Evolutionary conservation across 176 grass and related monocot genomes (phyloP).

Genomic region (Poa annua): DNA sequence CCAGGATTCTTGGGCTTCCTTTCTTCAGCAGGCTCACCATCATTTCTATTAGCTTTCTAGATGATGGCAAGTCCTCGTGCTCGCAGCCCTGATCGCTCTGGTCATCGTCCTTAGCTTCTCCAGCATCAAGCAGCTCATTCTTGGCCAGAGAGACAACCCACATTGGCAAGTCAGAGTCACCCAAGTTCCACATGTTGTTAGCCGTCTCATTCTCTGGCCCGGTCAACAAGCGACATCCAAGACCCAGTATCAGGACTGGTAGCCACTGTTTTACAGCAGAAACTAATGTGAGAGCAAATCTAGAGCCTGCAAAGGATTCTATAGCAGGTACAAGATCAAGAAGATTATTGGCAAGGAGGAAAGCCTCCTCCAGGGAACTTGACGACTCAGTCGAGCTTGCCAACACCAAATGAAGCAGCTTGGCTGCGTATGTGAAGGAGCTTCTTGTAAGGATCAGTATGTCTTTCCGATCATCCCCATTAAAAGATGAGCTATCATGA

Average conservation of each 20-base stretch:
- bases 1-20: conserved; percentile 71
- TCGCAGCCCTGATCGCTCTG: conserved; percentile 36
- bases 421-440: conserved; percentile 79
- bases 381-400: conserved; percentile 50
- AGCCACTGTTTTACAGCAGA: conserved; percentile 78
- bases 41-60: conserved; percentile 66
- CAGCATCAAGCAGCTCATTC: conserved; percentile 51
- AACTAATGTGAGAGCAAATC: conserved; percentile 51
- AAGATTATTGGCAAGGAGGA: conserved; percentile 81
- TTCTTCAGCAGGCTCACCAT: conserved; percentile 71
- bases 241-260: conserved; percentile 71
- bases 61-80: conserved; percentile 26
- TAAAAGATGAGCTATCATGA: conserved; percentile 43
- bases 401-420: conserved; percentile 78
- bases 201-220: conserved; percentile 38
- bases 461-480: conserved; percentile 67
- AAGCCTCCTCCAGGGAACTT: conserved; percentile 55
- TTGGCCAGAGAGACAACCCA: conserved; percentile 73
- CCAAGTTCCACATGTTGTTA: conserved; percentile 38
- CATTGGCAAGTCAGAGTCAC: conserved; percentile 54
- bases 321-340: conserved; percentile 71
- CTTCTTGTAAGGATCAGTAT: conserved; percentile 61
- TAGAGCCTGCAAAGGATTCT: conserved; percentile 58
- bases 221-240: conserved; percentile 61
- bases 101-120: conserved; percentile 44